A percentile compares a stretch with the other conserved stretches of the same genome.
These are phyloP conservation scores for Taiozyma sp. DNA, from an alignment of 1,139 yeast species.

Conservation along the genomic window DNA sequence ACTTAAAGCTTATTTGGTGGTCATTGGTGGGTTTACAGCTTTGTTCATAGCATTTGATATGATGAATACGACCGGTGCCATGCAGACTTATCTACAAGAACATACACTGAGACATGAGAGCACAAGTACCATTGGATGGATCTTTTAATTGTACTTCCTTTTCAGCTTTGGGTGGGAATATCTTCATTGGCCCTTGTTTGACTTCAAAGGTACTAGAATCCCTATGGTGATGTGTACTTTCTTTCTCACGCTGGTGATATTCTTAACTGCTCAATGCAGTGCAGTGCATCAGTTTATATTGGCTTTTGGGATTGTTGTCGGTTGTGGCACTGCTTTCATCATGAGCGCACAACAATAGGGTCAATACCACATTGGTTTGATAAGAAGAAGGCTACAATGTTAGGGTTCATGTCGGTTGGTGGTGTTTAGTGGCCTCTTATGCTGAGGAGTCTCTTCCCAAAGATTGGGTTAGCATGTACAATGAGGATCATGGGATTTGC, in stretches of 20 bases:
- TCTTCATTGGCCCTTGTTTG: conserved; percentile 59
- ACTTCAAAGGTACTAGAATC: conserved; percentile 45
- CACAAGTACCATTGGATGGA: conserved; percentile 54
- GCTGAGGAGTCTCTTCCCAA: conserved; percentile 41
- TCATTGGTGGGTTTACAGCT: conserved; percentile 57
- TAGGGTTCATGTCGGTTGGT: conserved; percentile 56
- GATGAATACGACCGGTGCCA: conserved; percentile 54
- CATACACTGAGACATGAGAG: conserved; percentile 43
- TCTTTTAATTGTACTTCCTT: conserved; percentile 53
- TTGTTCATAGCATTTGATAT: conserved; percentile 58
- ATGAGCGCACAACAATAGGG: conserved; percentile 58
- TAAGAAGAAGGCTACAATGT: conserved; percentile 48
- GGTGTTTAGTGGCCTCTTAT: conserved; percentile 56
- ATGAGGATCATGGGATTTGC: conserved; percentile 52
- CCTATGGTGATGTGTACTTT: conserved; percentile 42
- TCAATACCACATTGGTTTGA: conserved; percentile 61
- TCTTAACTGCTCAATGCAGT: conserved; percentile 49
- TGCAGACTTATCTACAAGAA: conserved; percentile 51
- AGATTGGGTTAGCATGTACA: conserved; percentile 59
- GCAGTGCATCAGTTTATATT: conserved; percentile 55
- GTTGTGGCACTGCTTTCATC: conserved; percentile 52
- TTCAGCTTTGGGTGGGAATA: conserved; percentile 55
- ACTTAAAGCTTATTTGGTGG: conserved; percentile 48
- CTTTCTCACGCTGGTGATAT: conserved; percentile 42
- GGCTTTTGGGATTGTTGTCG: conserved; percentile 51